These are phyloP conservation scores for Russula olivacea DNA, from an alignment of 768 basidiomycete species.

Conservation along the genomic window DNA sequence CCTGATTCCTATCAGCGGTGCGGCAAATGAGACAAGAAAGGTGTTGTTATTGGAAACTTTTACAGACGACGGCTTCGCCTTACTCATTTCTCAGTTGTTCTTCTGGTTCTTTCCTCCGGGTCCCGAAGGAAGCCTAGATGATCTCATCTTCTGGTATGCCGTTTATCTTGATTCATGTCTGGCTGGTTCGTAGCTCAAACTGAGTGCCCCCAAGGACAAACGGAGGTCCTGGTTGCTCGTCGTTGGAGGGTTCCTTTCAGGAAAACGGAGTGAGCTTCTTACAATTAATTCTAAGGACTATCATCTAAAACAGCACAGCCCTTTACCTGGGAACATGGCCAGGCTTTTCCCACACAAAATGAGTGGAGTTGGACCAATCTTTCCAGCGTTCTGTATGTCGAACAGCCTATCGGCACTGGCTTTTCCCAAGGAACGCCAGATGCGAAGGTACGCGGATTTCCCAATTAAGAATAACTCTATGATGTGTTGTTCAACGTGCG, in stretches of 20 bases:
- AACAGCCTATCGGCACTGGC: slow-evolving; percentile 77
- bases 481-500: background rate
- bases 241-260: slow-evolving; percentile 65
- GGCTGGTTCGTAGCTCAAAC: background rate
- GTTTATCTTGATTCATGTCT: background rate
- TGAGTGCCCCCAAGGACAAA: slow-evolving; percentile 49
- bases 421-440: slow-evolving; percentile 67
- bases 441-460: slow-evolving; percentile 33
- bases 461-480: background rate
- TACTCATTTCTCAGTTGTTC: slow-evolving; percentile 46
- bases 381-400: slow-evolving; percentile 67
- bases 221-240: slow-evolving; percentile 77
- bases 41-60: slow-evolving; percentile 33
- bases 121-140: slow-evolving; percentile 62
- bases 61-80: background rate
- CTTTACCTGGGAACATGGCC: slow-evolving; percentile 56
- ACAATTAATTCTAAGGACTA: background rate
- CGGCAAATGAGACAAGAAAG: slow-evolving; percentile 57
- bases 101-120: slow-evolving; percentile 86
- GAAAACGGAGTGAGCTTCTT: slow-evolving; percentile 61
- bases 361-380: slow-evolving; percentile 76
- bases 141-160: slow-evolving; percentile 66
- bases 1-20: slow-evolving; percentile 57
- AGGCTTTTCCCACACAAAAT: slow-evolving; percentile 58
- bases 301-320: slow-evolving; percentile 40